Base-by-base conservation (phyloP, 306 rosid genomes). In the Echinosophora koreensis region DNA sequence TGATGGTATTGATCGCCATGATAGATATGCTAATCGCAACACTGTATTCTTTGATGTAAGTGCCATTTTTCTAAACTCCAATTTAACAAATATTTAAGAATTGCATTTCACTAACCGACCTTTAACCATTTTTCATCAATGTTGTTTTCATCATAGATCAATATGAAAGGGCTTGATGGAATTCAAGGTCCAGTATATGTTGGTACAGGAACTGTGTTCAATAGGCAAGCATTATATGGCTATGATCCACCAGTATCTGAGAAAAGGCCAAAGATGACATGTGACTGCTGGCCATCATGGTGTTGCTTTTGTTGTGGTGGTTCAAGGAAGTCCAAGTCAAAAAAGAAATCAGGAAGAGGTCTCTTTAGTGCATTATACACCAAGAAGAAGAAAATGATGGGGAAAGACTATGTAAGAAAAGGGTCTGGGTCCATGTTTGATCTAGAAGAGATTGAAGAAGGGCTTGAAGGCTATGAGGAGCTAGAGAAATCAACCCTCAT, bases 381-480 rank as follows among this genome's bases (percentile, higher is more conserved):
- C 28, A 94, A 87, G 87, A 94, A 94, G 84, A 95, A 95, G 87
- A 92, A 94, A 84, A 88, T 87, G 91, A 84, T 84, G 89, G 98
- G 97, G 46, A 95, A 90, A 82, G 82, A 85, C 35, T 85, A 85
- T 74, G 86, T 78, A 69, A 81, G 86, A 58, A 85, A 85, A 78
- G 98, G 85, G 49, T 87, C 93, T 38, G 88, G 83, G 44, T 50
- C 90, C 46, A 86, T 90, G 85, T 95, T 90, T 78, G 97, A 95
- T 86, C 97, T 95, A 78, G 98, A 92, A 78, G 97, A 87, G 86
- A 95, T 92, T 76, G 98, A 95, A 80, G 98, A 95, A 86, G 98
- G 98, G 44, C 88, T 95, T 72, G 98, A 95, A 89, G 99, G 99
- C 16, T 95, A 90, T 67, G 97, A 95, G n/a, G 99, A 95, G 82